Conservation (phyloP, 495 filamentous ascomycete species). For the Penicillium soppii region DNA sequence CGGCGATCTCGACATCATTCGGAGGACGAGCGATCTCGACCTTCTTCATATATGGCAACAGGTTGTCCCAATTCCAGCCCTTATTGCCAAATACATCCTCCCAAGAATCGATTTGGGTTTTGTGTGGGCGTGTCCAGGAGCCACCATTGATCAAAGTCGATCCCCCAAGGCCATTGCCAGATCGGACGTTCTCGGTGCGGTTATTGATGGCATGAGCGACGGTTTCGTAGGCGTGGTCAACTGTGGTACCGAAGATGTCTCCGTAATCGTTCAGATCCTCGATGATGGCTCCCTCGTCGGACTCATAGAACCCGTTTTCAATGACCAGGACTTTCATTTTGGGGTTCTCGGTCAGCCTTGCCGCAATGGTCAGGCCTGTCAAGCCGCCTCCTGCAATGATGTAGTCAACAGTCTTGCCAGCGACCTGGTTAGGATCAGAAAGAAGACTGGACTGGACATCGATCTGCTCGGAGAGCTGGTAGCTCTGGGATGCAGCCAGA, state of each 20-base stretch:
- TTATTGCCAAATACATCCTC: constrained; percentile 41
- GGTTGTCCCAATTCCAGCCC: constrained; percentile 52
- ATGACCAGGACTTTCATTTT: constrained; percentile 51
- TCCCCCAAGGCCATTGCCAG: constrained; percentile 47
- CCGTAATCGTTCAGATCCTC: constrained; percentile 36
- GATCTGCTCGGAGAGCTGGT: no score
- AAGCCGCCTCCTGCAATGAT: constrained; percentile 36
- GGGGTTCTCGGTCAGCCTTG: constrained; percentile 45
- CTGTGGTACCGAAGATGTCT: constrained; percentile 30
- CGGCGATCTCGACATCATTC: constrained; percentile 12
- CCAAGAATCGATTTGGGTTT: constrained; percentile 52
- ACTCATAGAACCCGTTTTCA: constrained; percentile 45
- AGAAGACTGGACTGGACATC: constrained; percentile 23
- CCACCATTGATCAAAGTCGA: constrained; percentile 56
- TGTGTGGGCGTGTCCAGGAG: constrained; percentile 45
- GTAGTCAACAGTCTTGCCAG: constrained; percentile 25
- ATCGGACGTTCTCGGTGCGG: constrained; percentile 12
- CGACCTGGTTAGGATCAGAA: constrained; percentile 19
- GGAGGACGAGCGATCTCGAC: constrained; percentile 18
- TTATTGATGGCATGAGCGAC: constrained; percentile 13
- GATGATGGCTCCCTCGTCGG: constrained; percentile 30
- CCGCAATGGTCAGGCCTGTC: constrained; percentile 32
- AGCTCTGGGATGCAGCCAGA: no score
- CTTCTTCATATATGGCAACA: constrained; percentile 43
- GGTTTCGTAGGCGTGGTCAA: constrained; percentile 21